A percentile compares a stretch with the other conserved stretches of the same genome.
Conservation (phyloP, 177 flowering plant species). For the Telopea speciosissima region DNA sequence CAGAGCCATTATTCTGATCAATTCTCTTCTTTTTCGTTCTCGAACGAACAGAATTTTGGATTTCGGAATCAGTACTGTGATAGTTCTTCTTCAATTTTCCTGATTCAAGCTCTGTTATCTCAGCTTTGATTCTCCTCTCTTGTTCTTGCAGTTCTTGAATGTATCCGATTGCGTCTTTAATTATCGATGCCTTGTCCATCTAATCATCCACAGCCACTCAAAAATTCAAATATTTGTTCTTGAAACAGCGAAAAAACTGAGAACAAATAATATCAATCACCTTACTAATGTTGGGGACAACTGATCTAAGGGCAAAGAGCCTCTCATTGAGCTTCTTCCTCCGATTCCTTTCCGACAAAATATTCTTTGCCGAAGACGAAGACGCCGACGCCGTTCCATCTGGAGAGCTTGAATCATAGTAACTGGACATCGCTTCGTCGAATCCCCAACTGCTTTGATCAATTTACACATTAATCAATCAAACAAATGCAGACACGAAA, state of each 20-base stretch:
- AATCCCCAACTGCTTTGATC: conserved; percentile 42
- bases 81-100: conserved; percentile 21
- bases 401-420: conserved; percentile 84
- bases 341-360: conserved; percentile 75
- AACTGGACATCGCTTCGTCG: conserved; percentile 53
- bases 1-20: conserved; percentile 20
- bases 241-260: too few relatives aligned
- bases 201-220: conserved; percentile 12
- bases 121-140: conserved; percentile 48
- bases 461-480: not conserved
- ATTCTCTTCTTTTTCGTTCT: conserved; percentile 42
- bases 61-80: conserved; percentile 18
- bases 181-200: conserved; percentile 93
- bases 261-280: too few relatives aligned
- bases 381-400: conserved; percentile 54
- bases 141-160: conserved; percentile 67
- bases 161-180: conserved; percentile 76
- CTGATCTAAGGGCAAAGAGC: conserved; percentile 72
- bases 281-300: conserved; percentile 87
- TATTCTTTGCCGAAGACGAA: conserved; percentile 58
- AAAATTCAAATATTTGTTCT: too few relatives aligned
- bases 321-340: conserved; percentile 79
- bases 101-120: conserved; percentile 51
- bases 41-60: conserved; percentile 11
- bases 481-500: too few relatives aligned